Evolutionary conservation across 306 rosid genomes (phyloP), one percentile per base, ranked within the genome.

Genomic region (Senna tora): DNA sequence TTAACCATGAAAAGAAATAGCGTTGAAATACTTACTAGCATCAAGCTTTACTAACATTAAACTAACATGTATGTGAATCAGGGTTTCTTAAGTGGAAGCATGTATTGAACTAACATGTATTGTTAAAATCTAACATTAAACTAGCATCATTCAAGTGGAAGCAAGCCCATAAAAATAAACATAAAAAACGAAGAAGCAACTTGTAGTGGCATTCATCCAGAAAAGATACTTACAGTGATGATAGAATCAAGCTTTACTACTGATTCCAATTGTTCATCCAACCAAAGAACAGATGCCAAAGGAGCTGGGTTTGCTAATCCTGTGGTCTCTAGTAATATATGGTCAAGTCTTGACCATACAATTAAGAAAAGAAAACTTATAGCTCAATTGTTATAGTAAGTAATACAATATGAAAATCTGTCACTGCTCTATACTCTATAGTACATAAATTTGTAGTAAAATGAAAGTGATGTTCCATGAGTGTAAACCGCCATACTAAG

Each of bases 281-380:
- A 82, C 98, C 98, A 94, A 53, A 94, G 89, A 41, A 94, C 85
- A 47, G 97, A 94, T 63, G 98, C 97, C 84, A 94, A 89, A 52
- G 96, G 97, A 32, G 95, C 98, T 45, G 96, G 98, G 82, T 94
- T 94, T n/a, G 98, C 97, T 84, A 94, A 74, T 13, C 97, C 98
- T 54, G 97, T 94, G 64, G 98, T 94, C 89, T 94, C 98, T 79
- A 94, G 82, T 82, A 94, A 85, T 75, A 91, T 94, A 85, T 89
- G 96, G 80, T 94, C 97, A 22, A 94, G 83, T 80, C 97, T 94
- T 83, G 72, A 73, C 19, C 42, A 80, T 38, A 30, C 3, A 14
- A 54, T 20, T 5, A 19, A 39, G 21, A 62, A 10, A 2, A 25
- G 49, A 57, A 58, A 22, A 54, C 7, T 62, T 10, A 20, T 10